These are phyloP conservation scores for Neonectria punicea DNA, from an alignment of 2,329 filamentous ascomycete species.

Conservation along the genomic window DNA sequence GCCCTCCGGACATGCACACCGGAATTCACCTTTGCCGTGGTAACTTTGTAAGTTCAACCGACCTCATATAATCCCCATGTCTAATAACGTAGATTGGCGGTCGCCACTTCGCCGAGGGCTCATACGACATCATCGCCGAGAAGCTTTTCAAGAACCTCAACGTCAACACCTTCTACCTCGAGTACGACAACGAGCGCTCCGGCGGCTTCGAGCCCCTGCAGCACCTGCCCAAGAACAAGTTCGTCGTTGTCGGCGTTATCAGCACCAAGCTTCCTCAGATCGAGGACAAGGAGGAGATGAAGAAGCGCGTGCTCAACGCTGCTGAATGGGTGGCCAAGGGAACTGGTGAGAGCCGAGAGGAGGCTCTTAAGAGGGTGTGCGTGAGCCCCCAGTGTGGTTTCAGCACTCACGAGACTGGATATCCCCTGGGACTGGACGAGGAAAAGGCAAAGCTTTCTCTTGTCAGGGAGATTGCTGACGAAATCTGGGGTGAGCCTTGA, in stretches of 20 bases:
- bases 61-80: background rate
- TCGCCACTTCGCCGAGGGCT: conserved; percentile 73
- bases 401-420: conserved; percentile 79
- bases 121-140: conserved; percentile 73
- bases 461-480: conserved; percentile 76
- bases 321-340: conserved; percentile 78
- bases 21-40: conserved; percentile 80
- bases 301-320: conserved; percentile 66
- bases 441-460: conserved; percentile 79
- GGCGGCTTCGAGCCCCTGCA: conserved; percentile 74
- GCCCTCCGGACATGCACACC: conserved; percentile 77
- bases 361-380: conserved; percentile 74
- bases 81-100: conserved; percentile 57
- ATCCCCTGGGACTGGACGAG: conserved; percentile 73
- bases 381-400: conserved; percentile 80
- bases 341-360: conserved; percentile 69
- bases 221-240: conserved; percentile 68
- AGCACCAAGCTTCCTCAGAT: conserved; percentile 71
- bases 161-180: conserved; percentile 75
- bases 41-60: conserved; percentile 59
- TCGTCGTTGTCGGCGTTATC: conserved; percentile 72
- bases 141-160: conserved; percentile 72
- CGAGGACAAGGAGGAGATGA: conserved; percentile 73
- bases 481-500: conserved; percentile 68
- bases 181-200: conserved; percentile 73